Conservation (phyloP, 176 grass and related monocot species). For the Zizania latifolia region DNA sequence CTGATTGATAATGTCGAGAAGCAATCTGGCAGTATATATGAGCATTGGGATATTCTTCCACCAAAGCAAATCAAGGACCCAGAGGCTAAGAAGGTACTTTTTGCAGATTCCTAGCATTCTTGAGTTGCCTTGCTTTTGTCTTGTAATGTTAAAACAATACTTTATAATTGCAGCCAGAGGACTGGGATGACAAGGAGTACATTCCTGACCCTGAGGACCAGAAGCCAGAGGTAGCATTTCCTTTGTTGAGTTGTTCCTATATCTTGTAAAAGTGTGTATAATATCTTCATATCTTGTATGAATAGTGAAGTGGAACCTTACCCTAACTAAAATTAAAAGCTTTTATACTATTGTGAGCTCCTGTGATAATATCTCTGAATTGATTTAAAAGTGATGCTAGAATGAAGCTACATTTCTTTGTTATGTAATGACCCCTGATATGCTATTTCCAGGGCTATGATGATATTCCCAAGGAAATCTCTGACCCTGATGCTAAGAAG, state of each 20-base stretch:
- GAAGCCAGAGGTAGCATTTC: conserved; percentile 71
- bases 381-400: not conserved
- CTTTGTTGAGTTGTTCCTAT: conserved; percentile 5
- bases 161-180: conserved; percentile 58
- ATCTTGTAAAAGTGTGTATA: not conserved
- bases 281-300: not conserved
- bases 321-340: not conserved
- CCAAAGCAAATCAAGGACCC: conserved; percentile 72
- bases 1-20: conserved; percentile 83
- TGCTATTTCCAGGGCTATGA: conserved; percentile 62
- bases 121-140: not conserved
- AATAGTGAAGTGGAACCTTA: not conserved
- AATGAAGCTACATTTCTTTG: not conserved
- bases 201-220: conserved; percentile 87
- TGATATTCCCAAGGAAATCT: conserved; percentile 78
- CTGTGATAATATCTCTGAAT: not conserved
- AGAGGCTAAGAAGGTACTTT: conserved; percentile 65
- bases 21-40: conserved; percentile 74
- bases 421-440: not conserved
- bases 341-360: not conserved
- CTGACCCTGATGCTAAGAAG: conserved; percentile 84
- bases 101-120: not conserved
- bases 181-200: conserved; percentile 95
- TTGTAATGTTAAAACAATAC: not conserved
- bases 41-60: conserved; percentile 89